A percentile compares a stretch with the other conserved stretches of the same genome.
These are phyloP conservation scores for Zostera marina DNA, from an alignment of 116 monocot species.

Conservation along the genomic window DNA sequence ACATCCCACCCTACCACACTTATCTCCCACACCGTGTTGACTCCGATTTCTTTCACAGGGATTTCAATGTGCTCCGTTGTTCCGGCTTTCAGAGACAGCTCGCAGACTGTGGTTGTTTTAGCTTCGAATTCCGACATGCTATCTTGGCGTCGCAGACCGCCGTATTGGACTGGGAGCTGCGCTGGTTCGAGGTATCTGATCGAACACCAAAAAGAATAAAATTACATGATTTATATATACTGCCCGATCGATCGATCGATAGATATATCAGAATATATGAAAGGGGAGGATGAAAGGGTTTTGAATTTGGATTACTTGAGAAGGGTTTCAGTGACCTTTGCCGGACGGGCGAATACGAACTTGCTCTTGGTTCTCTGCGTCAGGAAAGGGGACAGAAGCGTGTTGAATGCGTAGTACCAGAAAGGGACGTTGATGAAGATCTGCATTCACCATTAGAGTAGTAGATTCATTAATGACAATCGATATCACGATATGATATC, in stretches of 20 bases:
- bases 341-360: constrained; percentile 27
- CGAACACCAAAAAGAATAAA: too few relatives aligned
- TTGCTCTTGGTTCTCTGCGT: constrained; percentile 43
- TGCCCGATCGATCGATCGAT: not conserved
- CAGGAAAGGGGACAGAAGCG: constrained; percentile 24
- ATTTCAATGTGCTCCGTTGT: constrained; percentile 32
- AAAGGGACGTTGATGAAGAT: constrained; percentile 43
- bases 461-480: too few relatives aligned
- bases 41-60: constrained; percentile 22
- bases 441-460: not conserved
- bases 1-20: constrained; percentile 62
- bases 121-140: constrained; percentile 27
- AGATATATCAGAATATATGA: not conserved
- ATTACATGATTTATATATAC: too few relatives aligned
- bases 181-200: constrained; percentile 41
- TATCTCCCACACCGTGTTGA: constrained; percentile 34
- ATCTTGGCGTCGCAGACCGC: constrained; percentile 29
- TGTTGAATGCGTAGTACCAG: constrained; percentile 40
- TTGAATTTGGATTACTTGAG: constrained; percentile 14
- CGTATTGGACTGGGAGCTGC: constrained; percentile 41
- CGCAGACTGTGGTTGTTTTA: constrained; percentile 12
- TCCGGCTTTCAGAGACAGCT: constrained; percentile 24
- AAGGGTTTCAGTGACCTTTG: constrained; percentile 23
- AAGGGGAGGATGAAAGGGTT: not conserved
- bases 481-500: too few relatives aligned